These are phyloP conservation scores for Fusarium stilboides DNA, from an alignment of 2,329 filamentous ascomycete species.

Conservation along the genomic window DNA sequence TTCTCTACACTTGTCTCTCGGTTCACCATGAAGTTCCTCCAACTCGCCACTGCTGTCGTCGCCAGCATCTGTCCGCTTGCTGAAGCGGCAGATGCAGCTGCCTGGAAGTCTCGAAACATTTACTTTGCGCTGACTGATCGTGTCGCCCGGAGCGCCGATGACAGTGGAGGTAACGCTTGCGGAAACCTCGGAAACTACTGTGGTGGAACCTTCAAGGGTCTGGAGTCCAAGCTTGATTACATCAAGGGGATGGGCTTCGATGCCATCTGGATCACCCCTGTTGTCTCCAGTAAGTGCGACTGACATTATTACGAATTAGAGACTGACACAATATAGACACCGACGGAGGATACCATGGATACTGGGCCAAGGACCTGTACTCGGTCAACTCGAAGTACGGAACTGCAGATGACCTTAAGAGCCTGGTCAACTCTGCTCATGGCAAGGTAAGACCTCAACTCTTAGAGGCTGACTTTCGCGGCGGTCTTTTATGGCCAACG, in stretches of 20 bases:
- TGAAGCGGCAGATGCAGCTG: constrained; percentile 53
- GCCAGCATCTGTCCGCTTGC: constrained; percentile 19
- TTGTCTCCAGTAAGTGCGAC: constrained; percentile 60
- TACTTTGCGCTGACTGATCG: constrained; percentile 73
- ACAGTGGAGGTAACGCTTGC: constrained; percentile 62
- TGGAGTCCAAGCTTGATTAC: constrained; percentile 73
- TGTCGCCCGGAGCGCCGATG: constrained; percentile 62
- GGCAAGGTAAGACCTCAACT: constrained; percentile 20
- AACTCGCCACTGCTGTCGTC: constrained; percentile 18
- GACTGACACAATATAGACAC: constrained; percentile 15
- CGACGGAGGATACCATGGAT: constrained; percentile 38
- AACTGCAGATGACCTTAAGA: constrained; percentile 28
- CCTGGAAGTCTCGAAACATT: constrained; percentile 70
- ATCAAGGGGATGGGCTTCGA: constrained; percentile 74
- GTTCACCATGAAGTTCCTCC: constrained; percentile 28
- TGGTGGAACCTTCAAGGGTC: constrained; percentile 72
- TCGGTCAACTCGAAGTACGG: constrained; percentile 37
- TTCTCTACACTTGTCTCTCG: background rate
- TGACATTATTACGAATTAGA: fast-evolving
- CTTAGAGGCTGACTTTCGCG: background rate
- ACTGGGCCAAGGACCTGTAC: constrained; percentile 39
- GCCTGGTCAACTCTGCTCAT: constrained; percentile 32
- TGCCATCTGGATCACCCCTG: constrained; percentile 71
- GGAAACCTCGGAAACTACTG: constrained; percentile 66
- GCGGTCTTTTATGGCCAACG: fast-evolving